Base-by-base conservation (phyloP, 805 yeast genomes). In the Helenozyma rhizophorensis region DNA sequence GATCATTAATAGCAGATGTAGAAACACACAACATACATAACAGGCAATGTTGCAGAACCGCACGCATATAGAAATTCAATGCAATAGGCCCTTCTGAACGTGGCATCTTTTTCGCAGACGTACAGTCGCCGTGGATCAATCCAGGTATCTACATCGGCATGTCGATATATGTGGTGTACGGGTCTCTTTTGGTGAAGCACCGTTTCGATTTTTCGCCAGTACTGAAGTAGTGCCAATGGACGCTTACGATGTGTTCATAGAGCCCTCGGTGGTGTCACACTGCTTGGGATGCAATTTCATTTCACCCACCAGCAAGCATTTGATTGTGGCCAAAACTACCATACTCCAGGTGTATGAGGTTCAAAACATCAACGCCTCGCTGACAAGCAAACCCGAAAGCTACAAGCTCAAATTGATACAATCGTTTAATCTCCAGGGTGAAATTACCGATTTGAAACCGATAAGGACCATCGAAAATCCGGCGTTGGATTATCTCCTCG, bases 371-470 rank as follows among this genome's bases (percentile, higher is more conserved):
- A 42, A 43, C 14, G 28, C 39, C 30, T n/a, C n/a, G n/a, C n/a
- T n/a, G n/a, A n/a, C n/a, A n/a, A 8, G 5, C 7, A 17, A 17
- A 8, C 28, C 48, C 36, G 32, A 36, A 32, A 31, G 32, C 25
- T 48, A 50, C 36, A 54, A 48, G 32, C 46, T 67, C 30, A 60
- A 56, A 37, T 48, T 67, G 22, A 50, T 78, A 2, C 62, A 75
- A n/a, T 95, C 87, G 52, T 83, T 73, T 56, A 71, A 74, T 36
- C 58, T 90, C 23, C 77, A 80, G 34, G 97, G 96, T 5, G 64
- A 70, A 22, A 73, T 88, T 14, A 67, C 79, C 2, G 82, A 72
- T 34, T 51, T 87, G 24, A 66, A 68, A 23, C 50, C 72, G 2
- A 60, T 83, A 11, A 61, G 72, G 22, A 68, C 78, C 11, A 56